Evolutionary conservation across 441 rosid species (phyloP), one percentile per base, ranked within the genome.

Genomic region (Hura crepitans): DNA sequence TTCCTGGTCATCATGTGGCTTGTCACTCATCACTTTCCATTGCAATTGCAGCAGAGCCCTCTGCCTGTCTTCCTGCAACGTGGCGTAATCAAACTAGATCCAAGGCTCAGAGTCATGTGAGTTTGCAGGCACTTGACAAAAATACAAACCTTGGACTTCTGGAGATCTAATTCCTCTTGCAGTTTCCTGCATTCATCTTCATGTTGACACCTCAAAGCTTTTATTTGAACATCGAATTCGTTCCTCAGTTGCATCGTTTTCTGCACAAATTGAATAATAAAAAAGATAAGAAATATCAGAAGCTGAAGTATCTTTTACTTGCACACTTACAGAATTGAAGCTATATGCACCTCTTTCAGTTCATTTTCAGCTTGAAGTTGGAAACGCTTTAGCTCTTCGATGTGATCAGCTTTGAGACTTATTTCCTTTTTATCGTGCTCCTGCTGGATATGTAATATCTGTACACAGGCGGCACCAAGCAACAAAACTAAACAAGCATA

Each of bases 21-120:
- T 88, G 78, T 87, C 86, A 66, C 96, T 60, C 97, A 94, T 91
- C 69, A 94, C 97, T 81, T 79, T 90, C 98, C 95, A 91, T 84
- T 94, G 98, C 82, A 94, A 37, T 76, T 94, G 97, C 83, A 94
- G 76, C 77, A 94, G 75, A 72, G 97, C 90, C 78, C 87, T 84
- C 79, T 94, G 98, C 84, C 85, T 86, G 53, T 90, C 96, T 84
- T 91, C 97, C 98, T 91, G 85, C 50, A 70, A 72, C 9, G 13
- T 75, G 33, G 66, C 70, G 71, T 18, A 66, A 54, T 62, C 15
- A 65, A 64, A 54, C 20, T 15, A 70, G 54, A 57, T 58, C 64
- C 1, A 68, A 50, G 54, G 30, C 57, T 46, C 20, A 49, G 37
- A 6, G 37, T 20, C 20, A 63, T 22, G 22, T 62, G 49, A 65